Evolutionary conservation across 164 flowering plant genomes (phyloP).

Genomic region (Chimonanthus praecox): DNA sequence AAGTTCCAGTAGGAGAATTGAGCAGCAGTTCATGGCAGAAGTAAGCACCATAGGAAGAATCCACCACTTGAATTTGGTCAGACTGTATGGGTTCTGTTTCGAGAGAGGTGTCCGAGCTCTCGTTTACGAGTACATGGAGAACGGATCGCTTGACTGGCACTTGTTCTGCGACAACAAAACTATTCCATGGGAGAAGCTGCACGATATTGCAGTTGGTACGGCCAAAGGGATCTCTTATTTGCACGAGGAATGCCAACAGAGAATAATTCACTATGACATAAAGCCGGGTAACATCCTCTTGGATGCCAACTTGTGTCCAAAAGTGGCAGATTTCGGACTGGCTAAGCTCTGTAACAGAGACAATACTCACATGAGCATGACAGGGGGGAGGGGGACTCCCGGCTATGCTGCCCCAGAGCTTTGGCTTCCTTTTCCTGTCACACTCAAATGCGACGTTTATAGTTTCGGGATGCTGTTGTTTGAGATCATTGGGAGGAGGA

Average conservation of each 20-base stretch:
- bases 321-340: constrained; percentile 25
- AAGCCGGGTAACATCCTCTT: constrained; percentile 23
- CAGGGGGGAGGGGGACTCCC: constrained; percentile 21
- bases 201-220: constrained; percentile 18
- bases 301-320: constrained; percentile 14
- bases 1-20: constrained; percentile 12
- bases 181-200: constrained; percentile 12
- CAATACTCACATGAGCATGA: constrained; percentile 17
- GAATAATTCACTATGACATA: constrained; percentile 28
- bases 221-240: constrained; percentile 20
- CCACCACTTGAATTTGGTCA: constrained; percentile 25
- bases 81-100: constrained; percentile 25
- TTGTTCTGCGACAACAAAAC: constrained; percentile 10
- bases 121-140: constrained; percentile 7
- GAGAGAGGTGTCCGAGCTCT: constrained; percentile 9
- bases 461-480: constrained; percentile 25
- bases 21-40: constrained; percentile 12
- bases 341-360: constrained; percentile 24
- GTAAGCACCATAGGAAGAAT: constrained; percentile 20
- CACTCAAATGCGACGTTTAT: constrained; percentile 24
- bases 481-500: constrained; percentile 23
- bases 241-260: constrained; percentile 22
- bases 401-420: constrained; percentile 27
- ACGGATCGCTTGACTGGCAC: constrained; percentile 22
- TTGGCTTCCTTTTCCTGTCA: constrained; percentile 18